phyloP scores from a whole-genome alignment of 2,329 filamentous ascomycete species.

The Didymellaceae sp. region DNA sequence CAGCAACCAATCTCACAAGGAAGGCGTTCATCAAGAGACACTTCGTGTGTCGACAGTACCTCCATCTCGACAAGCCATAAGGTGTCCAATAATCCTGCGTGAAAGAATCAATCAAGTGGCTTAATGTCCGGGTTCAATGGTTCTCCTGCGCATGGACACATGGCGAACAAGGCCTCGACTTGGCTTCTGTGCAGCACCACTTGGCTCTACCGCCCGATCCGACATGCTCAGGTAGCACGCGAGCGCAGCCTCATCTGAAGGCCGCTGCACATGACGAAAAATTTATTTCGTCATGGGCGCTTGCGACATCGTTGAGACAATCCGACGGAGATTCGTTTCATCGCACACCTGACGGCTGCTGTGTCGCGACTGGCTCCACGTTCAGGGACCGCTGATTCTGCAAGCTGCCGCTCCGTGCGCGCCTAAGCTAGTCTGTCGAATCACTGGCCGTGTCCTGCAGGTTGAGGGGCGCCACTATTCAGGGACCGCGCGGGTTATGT shows the following conservation, averaged over 20 bases:
- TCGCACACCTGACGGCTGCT: slow-evolving; percentile 27
- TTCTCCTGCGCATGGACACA: slow-evolving; percentile 34
- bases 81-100: slow-evolving; percentile 7
- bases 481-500: slow-evolving; percentile 42
- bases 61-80: slow-evolving; percentile 11
- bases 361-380: slow-evolving; percentile 32
- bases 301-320: slow-evolving; percentile 39
- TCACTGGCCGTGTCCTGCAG: slow-evolving; percentile 33
- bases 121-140: slow-evolving; percentile 22
- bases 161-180: slow-evolving; percentile 29
- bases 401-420: slow-evolving; percentile 42
- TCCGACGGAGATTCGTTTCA: slow-evolving; percentile 37
- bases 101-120: slow-evolving; percentile 16
- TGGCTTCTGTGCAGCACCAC: slow-evolving; percentile 17
- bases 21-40: slow-evolving; percentile 8
- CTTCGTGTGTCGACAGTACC: slow-evolving; percentile 4
- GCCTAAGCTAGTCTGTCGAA: slow-evolving; percentile 36
- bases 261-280: slow-evolving; percentile 4
- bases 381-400: slow-evolving; percentile 29
- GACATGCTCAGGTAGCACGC: background rate
- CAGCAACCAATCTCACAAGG: slow-evolving; percentile 1
- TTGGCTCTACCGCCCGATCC: slow-evolving; percentile 14
- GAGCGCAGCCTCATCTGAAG: slow-evolving; percentile 6
- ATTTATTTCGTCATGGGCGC: slow-evolving; percentile 24
- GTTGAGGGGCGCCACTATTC: slow-evolving; percentile 38